These are phyloP conservation scores for Russula olivacea DNA, from an alignment of 768 basidiomycete species.

Conservation along the genomic window DNA sequence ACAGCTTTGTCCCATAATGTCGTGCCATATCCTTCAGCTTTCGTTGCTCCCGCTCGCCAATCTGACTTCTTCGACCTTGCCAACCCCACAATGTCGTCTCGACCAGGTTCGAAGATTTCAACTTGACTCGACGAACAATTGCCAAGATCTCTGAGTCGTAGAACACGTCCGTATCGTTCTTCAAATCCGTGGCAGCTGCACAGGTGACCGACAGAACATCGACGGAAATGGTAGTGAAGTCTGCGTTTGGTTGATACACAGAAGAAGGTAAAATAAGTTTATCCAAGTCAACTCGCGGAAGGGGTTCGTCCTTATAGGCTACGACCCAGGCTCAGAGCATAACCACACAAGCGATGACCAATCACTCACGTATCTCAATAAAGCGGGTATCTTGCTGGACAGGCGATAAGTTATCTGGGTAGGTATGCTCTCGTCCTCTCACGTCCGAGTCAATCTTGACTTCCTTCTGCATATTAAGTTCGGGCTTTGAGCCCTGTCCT, in stretches of 20 bases:
- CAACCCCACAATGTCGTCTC: constrained; percentile 72
- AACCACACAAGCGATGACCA: constrained; percentile 3
- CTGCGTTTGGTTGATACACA: constrained; percentile 30
- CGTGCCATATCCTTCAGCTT: constrained; percentile 67
- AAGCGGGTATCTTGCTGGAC: constrained; percentile 1
- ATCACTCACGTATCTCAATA: constrained; percentile 34
- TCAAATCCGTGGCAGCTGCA: constrained; percentile 42
- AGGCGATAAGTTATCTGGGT: neutral
- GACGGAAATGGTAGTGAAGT: constrained; percentile 58
- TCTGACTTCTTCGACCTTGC: constrained; percentile 51
- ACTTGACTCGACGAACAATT: constrained; percentile 65
- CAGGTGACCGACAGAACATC: constrained; percentile 61
- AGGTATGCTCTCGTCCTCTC: neutral
- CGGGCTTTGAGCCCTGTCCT: constrained; percentile 25
- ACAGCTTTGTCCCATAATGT: constrained; percentile 56
- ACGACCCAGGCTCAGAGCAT: neutral
- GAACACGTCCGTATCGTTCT: constrained; percentile 48
- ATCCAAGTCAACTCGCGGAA: constrained; percentile 47
- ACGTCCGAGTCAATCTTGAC: neutral
- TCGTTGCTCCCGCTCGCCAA: constrained; percentile 55
- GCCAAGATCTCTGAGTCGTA: constrained; percentile 69
- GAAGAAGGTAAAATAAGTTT: constrained; percentile 36
- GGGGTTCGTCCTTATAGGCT: constrained; percentile 36
- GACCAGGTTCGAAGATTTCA: constrained; percentile 56
- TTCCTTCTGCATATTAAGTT: neutral